Evolutionary conservation across 306 rosid genomes (phyloP), one percentile per base, ranked within the genome.

Genomic region (Castanopsis chinensis): DNA sequence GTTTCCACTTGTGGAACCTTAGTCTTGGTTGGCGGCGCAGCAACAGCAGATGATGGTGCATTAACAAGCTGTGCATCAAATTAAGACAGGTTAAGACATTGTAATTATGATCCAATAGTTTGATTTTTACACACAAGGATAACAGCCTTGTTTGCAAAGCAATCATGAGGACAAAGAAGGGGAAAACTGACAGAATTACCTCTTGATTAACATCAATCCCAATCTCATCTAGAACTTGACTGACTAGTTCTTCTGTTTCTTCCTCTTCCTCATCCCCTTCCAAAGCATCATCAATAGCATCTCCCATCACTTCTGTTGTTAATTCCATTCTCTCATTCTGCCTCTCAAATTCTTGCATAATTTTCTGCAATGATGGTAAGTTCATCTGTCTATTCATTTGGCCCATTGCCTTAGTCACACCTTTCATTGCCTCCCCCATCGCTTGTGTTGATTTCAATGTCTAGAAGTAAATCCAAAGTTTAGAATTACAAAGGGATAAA

Each of bases 361-460:
- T 94, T 81, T 89, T 94, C 81, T 94, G 98, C 75, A 94, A 69
- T 69, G 94, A 92, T 67, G 98, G 98, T 89, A 94, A 73, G 89
- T 94, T 94, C 98, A 94, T 92, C 88, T 86, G 94, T 78, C 98
- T 88, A 83, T 94, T 94, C 98, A 94, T 92, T 85, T 92, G 97
- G 30, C 98, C 98, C 98, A 94, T 94, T 69, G 98, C 98, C 86
- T 94, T 94, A 9, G 98, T 94, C 82, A 94, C 98, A 49, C 98
- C 98, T 83, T 94, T 94, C 98, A 94, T 94, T 49, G 98, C 98
- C 85, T 94, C 97, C 14, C 98, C 97, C 98, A 94, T 94, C 1
- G 98, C 94, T 88, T 91, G 98, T 60, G 98, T 94, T 21, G 98
- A 94, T 83, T 92, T 94, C 83, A 94, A 78, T 2, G 98, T 94